phyloP scores from a whole-genome alignment of 2,329 filamentous ascomycete genomes.

The Fusarium neocosmosporiellum region DNA sequence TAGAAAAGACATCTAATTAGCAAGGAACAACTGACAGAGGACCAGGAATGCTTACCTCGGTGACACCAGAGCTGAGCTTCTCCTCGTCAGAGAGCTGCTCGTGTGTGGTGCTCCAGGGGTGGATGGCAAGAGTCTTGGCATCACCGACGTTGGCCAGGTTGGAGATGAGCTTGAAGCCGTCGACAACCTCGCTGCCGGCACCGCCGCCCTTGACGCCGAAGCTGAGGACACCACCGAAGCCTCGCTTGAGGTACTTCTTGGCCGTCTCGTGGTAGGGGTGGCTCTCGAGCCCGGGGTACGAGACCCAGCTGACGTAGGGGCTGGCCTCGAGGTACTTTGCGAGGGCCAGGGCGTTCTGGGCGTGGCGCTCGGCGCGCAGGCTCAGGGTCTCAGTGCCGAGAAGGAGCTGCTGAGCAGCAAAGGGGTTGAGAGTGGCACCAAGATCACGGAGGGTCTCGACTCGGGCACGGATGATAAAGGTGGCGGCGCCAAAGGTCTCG shows the following conservation, averaged over 20 bases:
- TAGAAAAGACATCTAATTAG: constrained; percentile 46
- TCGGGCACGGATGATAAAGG: constrained; percentile 86
- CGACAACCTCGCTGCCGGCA: constrained; percentile 86
- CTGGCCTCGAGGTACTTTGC: constrained; percentile 87
- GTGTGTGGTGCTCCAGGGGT: constrained; percentile 95
- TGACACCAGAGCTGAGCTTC: constrained; percentile 83
- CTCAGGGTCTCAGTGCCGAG: constrained; percentile 91
- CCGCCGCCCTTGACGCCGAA: constrained; percentile 94
- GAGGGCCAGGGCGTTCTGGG: constrained; percentile 81
- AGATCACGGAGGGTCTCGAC: constrained; percentile 93
- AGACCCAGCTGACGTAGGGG: constrained; percentile 90
- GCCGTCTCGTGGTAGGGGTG: constrained; percentile 84
- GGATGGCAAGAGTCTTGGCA: constrained; percentile 93
- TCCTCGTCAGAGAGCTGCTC: constrained; percentile 90
- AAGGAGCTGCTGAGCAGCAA: constrained; percentile 91
- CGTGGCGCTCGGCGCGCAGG: constrained; percentile 87
- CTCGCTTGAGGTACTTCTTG: constrained; percentile 86
- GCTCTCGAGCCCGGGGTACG: constrained; percentile 87
- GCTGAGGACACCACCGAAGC: constrained; percentile 90
- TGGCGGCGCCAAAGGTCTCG: constrained; percentile 86
- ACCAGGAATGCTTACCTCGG: constrained; percentile 64
- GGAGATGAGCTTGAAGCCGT: constrained; percentile 93
- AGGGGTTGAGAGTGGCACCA: constrained; percentile 85
- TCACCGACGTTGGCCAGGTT: constrained; percentile 98
- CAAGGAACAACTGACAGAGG: neutral